Evolutionary conservation across 75 land plant species (phyloP), one percentile per base, ranked within the genome.

Genomic region (Selaginella tamariscina): DNA sequence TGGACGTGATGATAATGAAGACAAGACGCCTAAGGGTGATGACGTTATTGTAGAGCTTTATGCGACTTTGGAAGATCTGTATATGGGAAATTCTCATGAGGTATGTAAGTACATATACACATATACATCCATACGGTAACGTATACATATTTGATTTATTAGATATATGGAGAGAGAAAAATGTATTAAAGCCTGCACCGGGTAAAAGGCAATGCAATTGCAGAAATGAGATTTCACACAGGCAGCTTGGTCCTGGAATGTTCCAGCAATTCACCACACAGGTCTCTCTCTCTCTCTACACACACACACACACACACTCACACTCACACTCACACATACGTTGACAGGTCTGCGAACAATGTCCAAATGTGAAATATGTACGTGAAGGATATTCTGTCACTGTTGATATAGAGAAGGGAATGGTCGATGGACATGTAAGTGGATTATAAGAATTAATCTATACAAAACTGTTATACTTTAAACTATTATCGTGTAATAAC

Each of bases 191-290:
- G 71, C 82, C 94, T 33, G 97, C 97, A 2, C 80, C 97, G 32
- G 97, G 97, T 0, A 92, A 92, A 73, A 79, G 97, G 55, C 75
- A 81, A 13, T 92, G 97, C 65, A 92, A 92, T 65, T 92, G 97
- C 66, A 82, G 86, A 71, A 88, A 92, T 81, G 93, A 92, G 71
- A 85, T 88, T 29, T 81, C 77, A 66, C 97, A 92, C 64, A 89
- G 74, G 71, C 97, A 92, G 80, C 84, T 92, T 65, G 97, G 82
- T 11, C 97, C 94, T 9, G 97, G 97, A 71, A 92, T 92, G 97
- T 88, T 77, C 64, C 97, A 92, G 79, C 97, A 92, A 74, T 86
- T 84, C 78, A 92, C 97, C 30, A 84, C 88, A 62, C 89, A 92
- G 87, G 91, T 88, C 74, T 22, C 29, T 13, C 30, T 2, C 0